Evolutionary conservation across 148 eudicot genomes (phyloP).

Genomic region (Vaccinium macrocarpon): DNA sequence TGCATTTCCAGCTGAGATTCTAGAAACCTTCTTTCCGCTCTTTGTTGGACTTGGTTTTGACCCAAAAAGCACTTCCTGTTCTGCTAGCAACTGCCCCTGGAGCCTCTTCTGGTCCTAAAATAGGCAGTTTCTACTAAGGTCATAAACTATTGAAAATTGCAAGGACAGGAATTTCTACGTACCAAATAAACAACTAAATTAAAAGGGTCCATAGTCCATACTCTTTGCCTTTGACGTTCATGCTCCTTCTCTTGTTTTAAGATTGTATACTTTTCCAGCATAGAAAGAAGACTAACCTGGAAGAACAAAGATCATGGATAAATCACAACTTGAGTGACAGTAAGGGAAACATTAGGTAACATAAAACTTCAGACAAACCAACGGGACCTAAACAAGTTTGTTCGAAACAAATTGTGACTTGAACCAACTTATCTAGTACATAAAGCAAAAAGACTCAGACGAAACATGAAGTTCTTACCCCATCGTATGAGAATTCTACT

Average conservation of each 20-base stretch:
- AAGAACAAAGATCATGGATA: conserved; percentile 4
- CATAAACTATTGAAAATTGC: background rate
- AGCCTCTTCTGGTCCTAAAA: conserved; percentile 74
- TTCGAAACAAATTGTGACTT: background rate
- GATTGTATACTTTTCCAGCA: conserved; percentile 66
- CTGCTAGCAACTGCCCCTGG: conserved; percentile 67
- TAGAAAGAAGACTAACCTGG: conserved; percentile 57
- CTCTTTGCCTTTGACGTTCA: conserved; percentile 72
- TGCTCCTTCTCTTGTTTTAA: conserved; percentile 67
- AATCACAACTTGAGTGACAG: background rate
- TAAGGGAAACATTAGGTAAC: background rate
- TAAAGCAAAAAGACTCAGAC: background rate
- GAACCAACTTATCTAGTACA: background rate
- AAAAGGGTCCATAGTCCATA: conserved; percentile 31
- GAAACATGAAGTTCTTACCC: conserved; percentile 37
- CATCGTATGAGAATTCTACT: conserved; percentile 64
- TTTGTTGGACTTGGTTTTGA: conserved; percentile 85
- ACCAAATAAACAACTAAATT: background rate
- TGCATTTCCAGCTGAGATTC: conserved; percentile 38
- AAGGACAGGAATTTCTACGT: background rate
- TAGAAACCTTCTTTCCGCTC: conserved; percentile 52
- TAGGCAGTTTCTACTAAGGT: background rate
- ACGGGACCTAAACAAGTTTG: background rate
- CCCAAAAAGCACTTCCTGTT: conserved; percentile 77
- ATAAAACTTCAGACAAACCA: background rate